Evolutionary conservation across 345 rosid genomes (phyloP), one percentile per base, ranked within the genome.

Genomic region (Lepidium aucheri): DNA sequence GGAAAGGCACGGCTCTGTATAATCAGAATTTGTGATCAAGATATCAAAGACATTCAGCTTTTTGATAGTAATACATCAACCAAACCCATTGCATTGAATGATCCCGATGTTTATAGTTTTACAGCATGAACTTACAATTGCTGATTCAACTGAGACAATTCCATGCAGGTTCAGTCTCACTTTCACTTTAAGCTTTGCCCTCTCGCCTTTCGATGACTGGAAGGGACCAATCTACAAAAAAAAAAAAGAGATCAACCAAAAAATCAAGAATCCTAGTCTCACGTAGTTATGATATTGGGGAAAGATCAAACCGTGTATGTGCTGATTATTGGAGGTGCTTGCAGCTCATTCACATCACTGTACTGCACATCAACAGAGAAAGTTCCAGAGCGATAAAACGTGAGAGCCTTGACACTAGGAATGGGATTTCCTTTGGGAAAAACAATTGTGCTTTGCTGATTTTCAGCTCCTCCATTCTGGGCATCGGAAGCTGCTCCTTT

Each of bases 161-260:
- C 99, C 99, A 68, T 94, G 97, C 78, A 86, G 55, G 79, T 82
- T 90, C 76, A 94, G 42, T 24, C 99, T 87, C 72, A 68, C 95
- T 78, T 90, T 94, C 47, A 86, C 89, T 80, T 94, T 94, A 68
- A 94, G 77, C 66, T 94, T 94, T 40, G 95, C 88, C 36, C 88
- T 75, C 53, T 93, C 96, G 68, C 76, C 79, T 69, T 83, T 86
- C 16, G 83, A 57, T 53, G 85, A 76, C 67, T 89, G 96, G 80
- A 94, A 88, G 63, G 99, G 99, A 60, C 97, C 99, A 36, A 94
- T 83, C 99, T 90, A 79, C 71, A 24, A 24, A 64, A 45, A 71
- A 16, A 40, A 16, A 20, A 20, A 40, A 16, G 58, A 53, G 17
- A 38, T n/a, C 14, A 75, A 74, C 50, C 17, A 26, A 52, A 5